A percentile compares a stretch with the other conserved stretches of the same genome.
Conservation (phyloP, 2,329 filamentous ascomycete genomes). For the Neonectria ditissima region DNA sequence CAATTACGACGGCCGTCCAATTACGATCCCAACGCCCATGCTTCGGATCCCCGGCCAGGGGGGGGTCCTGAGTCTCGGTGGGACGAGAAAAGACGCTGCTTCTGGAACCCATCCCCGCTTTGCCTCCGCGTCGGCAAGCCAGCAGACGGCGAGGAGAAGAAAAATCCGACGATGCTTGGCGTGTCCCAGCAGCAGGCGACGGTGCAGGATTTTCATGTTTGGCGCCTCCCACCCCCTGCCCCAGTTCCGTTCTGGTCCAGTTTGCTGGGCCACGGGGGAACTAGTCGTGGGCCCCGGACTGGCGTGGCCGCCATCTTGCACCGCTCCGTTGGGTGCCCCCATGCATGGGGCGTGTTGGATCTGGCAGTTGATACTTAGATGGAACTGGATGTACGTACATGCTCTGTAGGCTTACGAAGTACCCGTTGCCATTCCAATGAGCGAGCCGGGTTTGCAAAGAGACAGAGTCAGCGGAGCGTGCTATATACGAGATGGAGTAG, state of each 20-base stretch:
- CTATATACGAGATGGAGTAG: background rate
- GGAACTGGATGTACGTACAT: background rate
- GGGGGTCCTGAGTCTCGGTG: conserved; percentile 22
- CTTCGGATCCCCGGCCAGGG: conserved; percentile 15
- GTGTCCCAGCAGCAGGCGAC: conserved; percentile 12
- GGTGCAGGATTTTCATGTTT: conserved; percentile 24
- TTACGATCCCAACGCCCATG: conserved; percentile 1
- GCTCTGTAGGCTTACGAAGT: background rate
- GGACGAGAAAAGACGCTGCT: conserved; percentile 24
- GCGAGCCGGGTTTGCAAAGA: background rate
- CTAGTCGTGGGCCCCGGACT: conserved; percentile 34
- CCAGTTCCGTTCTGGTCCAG: conserved; percentile 37
- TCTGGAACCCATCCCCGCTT: conserved; percentile 41
- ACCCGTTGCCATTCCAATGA: conserved; percentile 34
- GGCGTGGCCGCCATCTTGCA: conserved; percentile 43
- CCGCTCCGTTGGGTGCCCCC: conserved; percentile 43
- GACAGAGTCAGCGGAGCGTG: no score
- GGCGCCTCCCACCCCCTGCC: conserved; percentile 27
- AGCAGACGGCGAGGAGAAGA: conserved; percentile 21
- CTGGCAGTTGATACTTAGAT: conserved; percentile 16
- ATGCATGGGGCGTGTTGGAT: conserved; percentile 12
- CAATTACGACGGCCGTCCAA: conserved; percentile 13
- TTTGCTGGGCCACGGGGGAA: conserved; percentile 39
- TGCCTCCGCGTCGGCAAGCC: conserved; percentile 24
- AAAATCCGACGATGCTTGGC: conserved; percentile 33